phyloP scores from a whole-genome alignment of 768 basidiomycete species.

The Phaffia australis region DNA sequence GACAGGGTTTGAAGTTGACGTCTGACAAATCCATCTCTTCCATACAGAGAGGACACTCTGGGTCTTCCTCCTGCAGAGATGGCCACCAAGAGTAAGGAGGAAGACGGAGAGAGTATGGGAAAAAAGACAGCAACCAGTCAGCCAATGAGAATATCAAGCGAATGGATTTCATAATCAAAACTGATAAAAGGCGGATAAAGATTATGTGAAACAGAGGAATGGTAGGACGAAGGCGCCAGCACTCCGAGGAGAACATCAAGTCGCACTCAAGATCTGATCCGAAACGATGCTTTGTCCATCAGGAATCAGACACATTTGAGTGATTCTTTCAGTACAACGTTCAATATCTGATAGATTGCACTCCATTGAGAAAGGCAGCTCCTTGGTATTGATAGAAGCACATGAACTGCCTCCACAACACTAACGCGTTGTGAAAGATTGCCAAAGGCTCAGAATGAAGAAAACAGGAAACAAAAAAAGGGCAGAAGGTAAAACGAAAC shows the following conservation, averaged over 20 bases:
- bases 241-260: neutral
- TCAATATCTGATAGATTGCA: too few relatives aligned
- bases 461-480: too few relatives aligned
- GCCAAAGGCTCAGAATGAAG: too few relatives aligned
- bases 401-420: too few relatives aligned
- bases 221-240: neutral
- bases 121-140: neutral
- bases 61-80: slow-evolving; percentile 63
- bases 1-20: slow-evolving; percentile 97
- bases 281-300: too few relatives aligned
- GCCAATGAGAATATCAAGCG: neutral
- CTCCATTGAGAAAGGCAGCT: too few relatives aligned
- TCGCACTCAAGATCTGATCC: too few relatives aligned
- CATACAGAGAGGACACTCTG: slow-evolving; percentile 93
- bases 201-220: neutral
- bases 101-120: neutral
- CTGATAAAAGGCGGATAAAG: neutral
- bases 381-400: too few relatives aligned
- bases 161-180: neutral
- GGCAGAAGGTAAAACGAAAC: too few relatives aligned
- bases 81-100: neutral
- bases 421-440: too few relatives aligned
- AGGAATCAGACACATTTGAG: too few relatives aligned
- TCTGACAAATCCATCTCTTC: slow-evolving; percentile 99
- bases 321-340: too few relatives aligned